Base-by-base conservation (phyloP, 208 protist genomes). In the Leishmania arabica region DNA sequence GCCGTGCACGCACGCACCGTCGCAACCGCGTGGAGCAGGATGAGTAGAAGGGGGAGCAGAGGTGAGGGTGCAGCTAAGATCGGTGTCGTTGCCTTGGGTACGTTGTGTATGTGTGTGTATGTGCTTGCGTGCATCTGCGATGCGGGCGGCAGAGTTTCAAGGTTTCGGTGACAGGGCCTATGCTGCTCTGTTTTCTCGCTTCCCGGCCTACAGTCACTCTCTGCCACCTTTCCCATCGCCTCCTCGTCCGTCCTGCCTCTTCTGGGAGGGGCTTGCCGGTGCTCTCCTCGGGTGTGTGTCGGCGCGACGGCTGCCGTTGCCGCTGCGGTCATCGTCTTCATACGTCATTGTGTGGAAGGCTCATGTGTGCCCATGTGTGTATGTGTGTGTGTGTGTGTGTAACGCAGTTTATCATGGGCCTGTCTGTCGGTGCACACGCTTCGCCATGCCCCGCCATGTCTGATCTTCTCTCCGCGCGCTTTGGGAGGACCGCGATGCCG, bases 1-100 rank as follows among this genome's bases (percentile, higher is more conserved):
- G 80, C 17, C 85, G 80, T 47, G 75, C 81, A 8, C 85, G 79
- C 54, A 81, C 79, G 34, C 77, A 31, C 24, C 79, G 76, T 17
- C 66, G 71, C 24, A 82, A 82, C 79, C 31, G 31, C 5, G 76
- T 81, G 9, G 37, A 81, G 3, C 34, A 86, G 21, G 64, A 87
- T 24, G 71, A 82, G 17, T 82, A 83, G 42, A 17, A 4, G 24
- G 42, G 9, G 37, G 42, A 40, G 34, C 21, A 72, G 24, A n/a
- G 42, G 42, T 4, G 68, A 34, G 42, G 40, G 19, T 27, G 42
- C 21, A 19, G 65, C 19, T 42, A 71, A 71, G 40, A 21, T 17
- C 21, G 45, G 17, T 31, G 71, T 60, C 31, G 13, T 49, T 75
- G 49, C 31, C 4, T 58, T 2, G 45, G 7, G 40, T 74, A 27